These are phyloP conservation scores for Protostelium mycophagum DNA, from an alignment of 78 protist genomes.

Conservation along the genomic window DNA sequence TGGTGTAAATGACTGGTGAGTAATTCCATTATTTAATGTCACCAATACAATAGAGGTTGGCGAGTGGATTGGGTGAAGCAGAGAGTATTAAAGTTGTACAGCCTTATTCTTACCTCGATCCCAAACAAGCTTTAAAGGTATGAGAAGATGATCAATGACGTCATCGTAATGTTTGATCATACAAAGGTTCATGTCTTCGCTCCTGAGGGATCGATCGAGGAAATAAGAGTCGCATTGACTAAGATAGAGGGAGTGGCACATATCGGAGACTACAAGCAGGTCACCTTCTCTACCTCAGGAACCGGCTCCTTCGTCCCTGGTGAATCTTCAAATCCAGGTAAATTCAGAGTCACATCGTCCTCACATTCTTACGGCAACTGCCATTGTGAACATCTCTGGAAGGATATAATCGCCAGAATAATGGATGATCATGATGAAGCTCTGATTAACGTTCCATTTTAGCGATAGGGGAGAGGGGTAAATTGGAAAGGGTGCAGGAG, in stretches of 20 bases:
- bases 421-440: no score
- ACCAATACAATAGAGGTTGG: neutral
- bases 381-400: no score
- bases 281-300: neutral
- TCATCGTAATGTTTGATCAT: no score
- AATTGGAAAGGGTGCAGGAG: neutral
- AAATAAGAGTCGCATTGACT: neutral
- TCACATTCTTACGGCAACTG: no score
- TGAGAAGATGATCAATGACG: neutral
- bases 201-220: neutral
- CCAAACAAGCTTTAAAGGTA: neutral
- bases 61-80: neutral
- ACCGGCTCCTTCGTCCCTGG: neutral
- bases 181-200: neutral
- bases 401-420: no score
- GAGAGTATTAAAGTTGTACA: neutral
- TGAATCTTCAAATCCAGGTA: neutral
- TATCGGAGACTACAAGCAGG: neutral
- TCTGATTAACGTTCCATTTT: no score
- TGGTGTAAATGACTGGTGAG: slow-evolving; percentile 74
- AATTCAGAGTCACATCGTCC: no score
- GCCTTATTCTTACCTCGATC: neutral
- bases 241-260: neutral
- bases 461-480: neutral
- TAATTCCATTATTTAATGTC: neutral